Percentiles rank a stretch among this genome's conserved stretches.
Conservation (phyloP, 306 rosid species). For the Luffa acutangula region DNA sequence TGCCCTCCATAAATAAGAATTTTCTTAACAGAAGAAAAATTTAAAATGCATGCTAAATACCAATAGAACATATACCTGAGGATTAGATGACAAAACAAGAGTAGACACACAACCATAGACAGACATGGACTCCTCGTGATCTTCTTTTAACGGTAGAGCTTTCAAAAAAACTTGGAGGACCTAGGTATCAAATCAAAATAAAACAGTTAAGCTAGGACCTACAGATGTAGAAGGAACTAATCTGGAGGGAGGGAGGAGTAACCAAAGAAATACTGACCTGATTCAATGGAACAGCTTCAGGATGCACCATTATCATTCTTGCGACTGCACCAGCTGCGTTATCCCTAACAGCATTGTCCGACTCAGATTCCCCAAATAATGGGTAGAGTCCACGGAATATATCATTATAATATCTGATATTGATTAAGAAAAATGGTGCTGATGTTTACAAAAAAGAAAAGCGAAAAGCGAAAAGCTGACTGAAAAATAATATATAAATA, state of each 20-base stretch:
- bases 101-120: constrained; percentile 73
- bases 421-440: constrained; percentile 16
- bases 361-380: constrained; percentile 88
- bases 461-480: background rate
- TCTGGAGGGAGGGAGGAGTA: background rate
- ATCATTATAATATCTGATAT: constrained; percentile 64
- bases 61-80: constrained; percentile 46
- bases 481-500: background rate
- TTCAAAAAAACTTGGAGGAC: constrained; percentile 88
- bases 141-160: constrained; percentile 94
- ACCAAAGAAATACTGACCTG: constrained; percentile 38
- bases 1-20: background rate
- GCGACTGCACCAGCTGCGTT: constrained; percentile 99
- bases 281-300: constrained; percentile 79
- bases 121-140: constrained; percentile 86
- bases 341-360: constrained; percentile 94
- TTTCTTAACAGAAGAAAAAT: background rate
- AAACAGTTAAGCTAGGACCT: background rate
- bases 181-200: constrained; percentile 32
- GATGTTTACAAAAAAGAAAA: background rate
- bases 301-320: constrained; percentile 97
- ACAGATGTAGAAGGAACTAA: background rate
- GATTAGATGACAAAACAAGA: constrained; percentile 83
- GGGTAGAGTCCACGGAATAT: constrained; percentile 80
- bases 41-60: no score